Evolutionary conservation across 1,139 yeast species (phyloP), one percentile per base, ranked within the genome.

Genomic region (Magnusiomyces fungicola): DNA sequence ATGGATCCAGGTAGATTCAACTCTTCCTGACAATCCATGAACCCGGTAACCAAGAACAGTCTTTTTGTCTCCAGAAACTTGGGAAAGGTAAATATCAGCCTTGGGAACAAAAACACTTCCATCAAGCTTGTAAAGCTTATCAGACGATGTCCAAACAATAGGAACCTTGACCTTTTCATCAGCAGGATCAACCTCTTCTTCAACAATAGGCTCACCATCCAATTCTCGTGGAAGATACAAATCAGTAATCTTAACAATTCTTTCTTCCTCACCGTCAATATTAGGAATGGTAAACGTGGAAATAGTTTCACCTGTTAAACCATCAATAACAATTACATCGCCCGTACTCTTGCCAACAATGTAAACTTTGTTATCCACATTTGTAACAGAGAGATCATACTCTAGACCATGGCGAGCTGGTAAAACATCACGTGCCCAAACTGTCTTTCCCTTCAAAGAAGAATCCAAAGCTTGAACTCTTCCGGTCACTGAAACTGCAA

Each of bases 381-480:
- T 46, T 5, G 46, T 42, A 25, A 42, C 49, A 6, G 34, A 30
- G 18, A 49, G 25, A 4, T 39, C 18, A 2, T 57, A 52, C n/a
- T 57, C 51, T 3, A 54, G 53, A 12, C 69, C 59, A 18, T 45
- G 48, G n/a, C 49, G 49, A 42, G 38, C 47, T 7, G 53, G 45
- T 2, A 58, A 50, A 12, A 48, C 53, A 25, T 67, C 65, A 29
- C 69, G 53, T 6, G 57, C 60, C 84, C 84, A 80, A 2, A 61
- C 59, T 14, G 60, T 47, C 2, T 58, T 52, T 16, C 80, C 80
- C 19, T 61, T 48, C 21, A 48, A 58, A 2, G 66, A 56, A 2
- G 76, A 65, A 53, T 76, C 72, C 22, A 78, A 60, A 0, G 79
- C 80, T 30, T 70, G 64, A 2, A 76, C 53, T 43, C 68, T 67